Conservation (phyloP, 306 rosid genomes). For the Medicago arabica region DNA sequence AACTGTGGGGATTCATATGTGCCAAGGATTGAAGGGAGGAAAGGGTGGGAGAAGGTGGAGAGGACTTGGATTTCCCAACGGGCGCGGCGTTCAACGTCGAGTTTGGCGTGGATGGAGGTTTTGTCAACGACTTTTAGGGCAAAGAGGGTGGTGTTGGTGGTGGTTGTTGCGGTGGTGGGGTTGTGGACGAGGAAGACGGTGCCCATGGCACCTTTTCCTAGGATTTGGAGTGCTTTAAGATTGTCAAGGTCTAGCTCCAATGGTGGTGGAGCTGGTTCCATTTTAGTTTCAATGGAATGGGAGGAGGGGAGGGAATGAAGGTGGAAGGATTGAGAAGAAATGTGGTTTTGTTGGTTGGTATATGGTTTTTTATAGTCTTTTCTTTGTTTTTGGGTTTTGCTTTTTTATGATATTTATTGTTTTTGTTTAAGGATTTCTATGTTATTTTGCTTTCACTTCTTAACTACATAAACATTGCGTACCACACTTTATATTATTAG, state of each 20-base stretch:
- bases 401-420: neutral
- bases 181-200: slow-evolving; percentile 84
- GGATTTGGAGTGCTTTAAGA: slow-evolving; percentile 67
- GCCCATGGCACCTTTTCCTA: slow-evolving; percentile 97
- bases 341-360: slow-evolving; percentile 39
- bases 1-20: slow-evolving; percentile 59
- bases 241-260: slow-evolving; percentile 63
- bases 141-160: slow-evolving; percentile 44
- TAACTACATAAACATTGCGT: neutral
- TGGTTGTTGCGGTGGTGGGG: slow-evolving; percentile 48
- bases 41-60: slow-evolving; percentile 62
- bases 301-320: neutral
- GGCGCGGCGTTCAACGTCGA: slow-evolving; percentile 79
- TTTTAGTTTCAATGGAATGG: slow-evolving; percentile 19
- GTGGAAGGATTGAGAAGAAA: neutral
- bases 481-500: neutral
- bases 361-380: slow-evolving; percentile 46
- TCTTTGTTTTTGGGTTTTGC: neutral
- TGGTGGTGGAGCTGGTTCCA: slow-evolving; percentile 54
- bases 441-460: neutral
- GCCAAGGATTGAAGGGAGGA: slow-evolving; percentile 69
- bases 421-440: neutral
- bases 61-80: slow-evolving; percentile 88
- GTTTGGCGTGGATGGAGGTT: slow-evolving; percentile 58
- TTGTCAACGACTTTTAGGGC: slow-evolving; percentile 88